Conservation (phyloP, 129 eudicot species). For the Flaveria robusta region DNA sequence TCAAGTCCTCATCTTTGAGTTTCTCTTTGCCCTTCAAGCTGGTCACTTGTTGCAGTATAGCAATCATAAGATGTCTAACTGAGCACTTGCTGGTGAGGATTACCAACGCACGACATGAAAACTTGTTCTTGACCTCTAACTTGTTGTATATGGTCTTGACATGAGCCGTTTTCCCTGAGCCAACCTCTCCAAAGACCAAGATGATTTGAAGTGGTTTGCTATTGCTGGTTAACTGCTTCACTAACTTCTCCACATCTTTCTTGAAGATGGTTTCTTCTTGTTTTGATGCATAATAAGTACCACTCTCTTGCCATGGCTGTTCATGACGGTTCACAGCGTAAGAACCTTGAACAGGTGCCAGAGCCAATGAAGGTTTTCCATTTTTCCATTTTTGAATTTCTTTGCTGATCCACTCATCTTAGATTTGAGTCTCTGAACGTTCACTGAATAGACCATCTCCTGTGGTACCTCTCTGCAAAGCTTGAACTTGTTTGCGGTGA, state of each 20-base stretch:
- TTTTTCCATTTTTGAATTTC: conserved; percentile 24
- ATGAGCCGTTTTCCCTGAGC: conserved; percentile 42
- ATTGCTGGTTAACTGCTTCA: conserved; percentile 29
- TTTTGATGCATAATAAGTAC: conserved; percentile 23
- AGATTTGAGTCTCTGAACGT: conserved; percentile 10
- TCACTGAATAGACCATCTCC: conserved; percentile 3
- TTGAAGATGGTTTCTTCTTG: conserved; percentile 32
- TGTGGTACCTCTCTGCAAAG: conserved; percentile 33
- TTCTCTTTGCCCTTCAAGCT: not conserved
- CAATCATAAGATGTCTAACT: conserved; percentile 25
- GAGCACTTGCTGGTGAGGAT: conserved; percentile 23
- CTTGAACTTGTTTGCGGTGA: conserved; percentile 24
- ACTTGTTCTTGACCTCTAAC: conserved; percentile 26
- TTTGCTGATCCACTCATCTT: conserved; percentile 27
- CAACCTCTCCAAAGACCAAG: conserved; percentile 39
- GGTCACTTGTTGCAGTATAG: conserved; percentile 28
- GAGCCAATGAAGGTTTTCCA: conserved; percentile 23
- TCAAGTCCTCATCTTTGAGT: conserved; percentile 24
- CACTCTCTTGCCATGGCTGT: conserved; percentile 31
- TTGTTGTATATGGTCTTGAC: conserved; percentile 42
- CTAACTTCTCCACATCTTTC: conserved; percentile 36
- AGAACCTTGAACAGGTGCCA: conserved; percentile 12
- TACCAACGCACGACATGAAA: conserved; percentile 34
- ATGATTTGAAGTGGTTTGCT: conserved; percentile 34
- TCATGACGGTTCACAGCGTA: conserved; percentile 3